Evolutionary conservation across 140 eudicot species (phyloP), one percentile per base, ranked within the genome.

Genomic region (Stevia rebaudiana): DNA sequence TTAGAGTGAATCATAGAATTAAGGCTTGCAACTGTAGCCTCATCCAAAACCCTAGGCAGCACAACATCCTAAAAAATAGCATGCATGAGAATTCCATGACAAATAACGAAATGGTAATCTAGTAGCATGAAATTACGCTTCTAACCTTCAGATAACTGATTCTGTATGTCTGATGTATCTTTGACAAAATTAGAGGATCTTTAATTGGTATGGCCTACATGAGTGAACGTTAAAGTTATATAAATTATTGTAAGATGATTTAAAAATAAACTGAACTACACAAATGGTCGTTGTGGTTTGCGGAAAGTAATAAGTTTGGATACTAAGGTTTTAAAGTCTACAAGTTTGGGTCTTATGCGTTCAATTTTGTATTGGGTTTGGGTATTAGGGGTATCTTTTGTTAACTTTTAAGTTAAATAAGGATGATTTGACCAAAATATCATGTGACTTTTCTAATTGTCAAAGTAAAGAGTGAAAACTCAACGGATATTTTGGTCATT

Each of bases 131-230:
- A 35, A 70, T 22, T 28, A 59, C 48, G 21, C 7, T 67, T 56
- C 25, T 54, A 63, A 87, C 97, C 97, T 88, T 92, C 54, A 92
- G 50, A 73, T 88, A 92, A 36, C 87, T 86, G 53, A 92, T 71
- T 88, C 89, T 80, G 79, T 88, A 92, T 16, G 96, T 92, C 73
- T 92, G 98, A 58, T 91, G 98, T 73, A 88, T 85, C 88, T 81
- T 92, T 10, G 98, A 85, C 55, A 88, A 76, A 19, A 81, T 91
- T 50, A 81, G 66, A 22, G 92, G 85, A 68, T 92, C 98, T 74
- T 85, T 92, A 50, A 92, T 88, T 24, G 96, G 96, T 77, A 92
- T 84, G 25, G 91, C 96, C 98, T 91, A 73, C 55, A 68, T 47
- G 11, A 30, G 44, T 53, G 18, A 40, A 22, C 55, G 7, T 46